These are phyloP conservation scores for Dactylellina drechsleri DNA, from an alignment of 2,329 filamentous ascomycete species.

Conservation along the genomic window DNA sequence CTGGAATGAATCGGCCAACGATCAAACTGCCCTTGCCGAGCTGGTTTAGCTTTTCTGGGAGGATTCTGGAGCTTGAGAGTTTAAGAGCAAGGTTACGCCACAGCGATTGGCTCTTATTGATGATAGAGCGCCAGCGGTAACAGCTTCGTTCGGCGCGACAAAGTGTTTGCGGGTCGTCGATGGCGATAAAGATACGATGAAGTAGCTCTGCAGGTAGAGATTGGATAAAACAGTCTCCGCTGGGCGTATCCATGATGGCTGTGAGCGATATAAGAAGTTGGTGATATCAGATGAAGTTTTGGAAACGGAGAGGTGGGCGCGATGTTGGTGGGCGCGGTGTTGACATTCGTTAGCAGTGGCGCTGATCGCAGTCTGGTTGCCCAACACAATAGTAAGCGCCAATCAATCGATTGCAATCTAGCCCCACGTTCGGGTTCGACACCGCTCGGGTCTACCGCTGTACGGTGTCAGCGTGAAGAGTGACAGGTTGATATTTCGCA, in stretches of 20 bases:
- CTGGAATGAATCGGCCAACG: constrained; percentile 25
- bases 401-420: too few species aligned
- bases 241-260: neutral
- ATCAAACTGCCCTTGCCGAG: constrained; percentile 49
- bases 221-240: constrained; percentile 7
- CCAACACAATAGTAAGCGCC: too few species aligned
- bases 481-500: too few species aligned
- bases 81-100: constrained; percentile 44
- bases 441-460: too few species aligned
- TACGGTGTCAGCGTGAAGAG: too few species aligned
- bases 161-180: constrained; percentile 42
- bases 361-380: too few species aligned
- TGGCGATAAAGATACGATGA: constrained; percentile 37
- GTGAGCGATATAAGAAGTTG: neutral
- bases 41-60: constrained; percentile 40
- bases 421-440: too few species aligned
- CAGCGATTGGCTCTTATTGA: constrained; percentile 43
- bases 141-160: constrained; percentile 44
- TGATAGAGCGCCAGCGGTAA: constrained; percentile 41
- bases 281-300: neutral
- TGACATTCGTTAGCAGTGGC: too few species aligned
- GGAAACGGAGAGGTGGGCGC: neutral
- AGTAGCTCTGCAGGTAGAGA: constrained; percentile 42
- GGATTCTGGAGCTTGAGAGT: constrained; percentile 33
- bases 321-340: too few species aligned